Percentiles rank a stretch among this genome's conserved stretches.
phyloP scores from a whole-genome alignment of 1,139 yeast species.

The Hyphopichia pseudoburtonii region DNA sequence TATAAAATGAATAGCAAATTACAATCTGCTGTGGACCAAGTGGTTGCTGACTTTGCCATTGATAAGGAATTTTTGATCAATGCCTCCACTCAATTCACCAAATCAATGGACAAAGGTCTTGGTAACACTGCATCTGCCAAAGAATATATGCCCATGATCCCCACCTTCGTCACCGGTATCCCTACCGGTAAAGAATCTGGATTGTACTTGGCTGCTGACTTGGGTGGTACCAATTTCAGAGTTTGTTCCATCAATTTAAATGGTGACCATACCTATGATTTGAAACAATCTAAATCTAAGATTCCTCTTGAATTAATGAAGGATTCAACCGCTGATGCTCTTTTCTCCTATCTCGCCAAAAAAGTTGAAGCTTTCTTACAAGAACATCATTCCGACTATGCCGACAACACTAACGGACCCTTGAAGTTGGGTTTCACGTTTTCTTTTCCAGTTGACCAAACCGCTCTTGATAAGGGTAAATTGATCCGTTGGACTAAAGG shows the following conservation, averaged over 20 bases:
- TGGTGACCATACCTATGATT: constrained; percentile 76
- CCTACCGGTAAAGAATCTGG: constrained; percentile 86
- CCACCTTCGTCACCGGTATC: constrained; percentile 74
- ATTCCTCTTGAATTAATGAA: constrained; percentile 73
- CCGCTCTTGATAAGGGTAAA: constrained; percentile 72
- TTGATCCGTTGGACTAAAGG: constrained; percentile 96
- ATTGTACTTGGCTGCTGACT: constrained; percentile 73
- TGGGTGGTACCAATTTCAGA: constrained; percentile 88
- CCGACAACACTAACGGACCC: constrained; percentile 17
- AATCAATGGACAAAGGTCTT: constrained; percentile 65
- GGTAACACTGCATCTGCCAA: constrained; percentile 32
- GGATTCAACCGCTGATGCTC: constrained; percentile 50
- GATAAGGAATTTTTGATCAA: constrained; percentile 50
- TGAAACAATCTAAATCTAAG: constrained; percentile 70
- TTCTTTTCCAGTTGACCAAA: constrained; percentile 88
- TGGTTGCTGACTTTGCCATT: constrained; percentile 57
- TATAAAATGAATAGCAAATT: constrained; percentile 27
- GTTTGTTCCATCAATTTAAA: constrained; percentile 79
- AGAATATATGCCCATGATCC: constrained; percentile 80
- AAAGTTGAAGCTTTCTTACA: constrained; percentile 62
- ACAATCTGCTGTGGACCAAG: constrained; percentile 40
- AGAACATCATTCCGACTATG: constrained; percentile 56
- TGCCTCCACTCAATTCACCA: constrained; percentile 64
- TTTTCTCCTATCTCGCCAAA: constrained; percentile 73
- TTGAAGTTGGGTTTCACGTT: constrained; percentile 88